Percentiles rank a stretch among this genome's conserved stretches.
Evolutionary conservation across 305 asterid species (phyloP).

Genomic region (Stenogyne calaminthoides): DNA sequence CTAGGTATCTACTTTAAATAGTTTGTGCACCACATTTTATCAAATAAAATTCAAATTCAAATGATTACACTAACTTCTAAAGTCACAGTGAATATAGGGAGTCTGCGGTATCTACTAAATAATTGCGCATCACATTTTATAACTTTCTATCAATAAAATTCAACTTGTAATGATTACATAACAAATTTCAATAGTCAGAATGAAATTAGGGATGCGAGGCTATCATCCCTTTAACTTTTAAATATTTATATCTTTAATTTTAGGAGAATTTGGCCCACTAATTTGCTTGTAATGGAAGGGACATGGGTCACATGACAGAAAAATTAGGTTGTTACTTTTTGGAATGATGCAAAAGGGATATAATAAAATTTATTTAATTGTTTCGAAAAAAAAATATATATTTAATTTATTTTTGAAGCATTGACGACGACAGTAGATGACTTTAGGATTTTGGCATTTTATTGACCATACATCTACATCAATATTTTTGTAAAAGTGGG

Average conservation of each 20-base stretch:
- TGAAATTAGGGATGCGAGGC: not conserved
- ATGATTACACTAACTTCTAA: not conserved
- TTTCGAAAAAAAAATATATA: no score
- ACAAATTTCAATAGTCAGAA: not conserved
- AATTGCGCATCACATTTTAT: not conserved
- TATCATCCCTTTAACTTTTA: not conserved
- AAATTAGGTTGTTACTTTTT: conserved; percentile 27
- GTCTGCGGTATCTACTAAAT: not conserved
- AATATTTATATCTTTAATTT: not conserved
- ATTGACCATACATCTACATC: conserved; percentile 38
- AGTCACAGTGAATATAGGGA: not conserved
- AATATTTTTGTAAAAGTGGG: not conserved
- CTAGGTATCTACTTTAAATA: not conserved
- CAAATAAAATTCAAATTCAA: not conserved
- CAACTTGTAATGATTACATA: not conserved
- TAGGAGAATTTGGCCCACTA: not conserved
- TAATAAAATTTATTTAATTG: not conserved
- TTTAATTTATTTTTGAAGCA: not conserved
- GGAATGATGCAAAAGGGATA: conserved; percentile 22
- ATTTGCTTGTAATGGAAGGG: conserved; percentile 9
- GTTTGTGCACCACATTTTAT: conserved; percentile 3
- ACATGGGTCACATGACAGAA: conserved; percentile 16
- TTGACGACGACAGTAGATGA: conserved; percentile 15
- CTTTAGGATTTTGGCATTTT: conserved; percentile 30
- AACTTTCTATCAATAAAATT: not conserved